phyloP scores from a whole-genome alignment of 169 alveolate genomes.

The Eimeria zaria region DNA sequence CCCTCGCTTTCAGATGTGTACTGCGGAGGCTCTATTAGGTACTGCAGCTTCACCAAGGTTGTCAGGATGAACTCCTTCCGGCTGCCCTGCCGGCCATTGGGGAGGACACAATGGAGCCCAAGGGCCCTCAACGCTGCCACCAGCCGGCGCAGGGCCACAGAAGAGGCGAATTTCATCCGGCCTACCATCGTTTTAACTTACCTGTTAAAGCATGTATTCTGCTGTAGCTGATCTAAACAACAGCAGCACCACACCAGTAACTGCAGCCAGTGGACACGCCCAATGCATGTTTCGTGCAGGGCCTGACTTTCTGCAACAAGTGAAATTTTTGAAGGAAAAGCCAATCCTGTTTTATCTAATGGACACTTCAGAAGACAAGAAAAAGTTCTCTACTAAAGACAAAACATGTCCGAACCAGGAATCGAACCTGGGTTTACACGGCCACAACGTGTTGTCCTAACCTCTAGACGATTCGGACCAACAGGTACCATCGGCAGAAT shows the following conservation, averaged over 20 bases:
- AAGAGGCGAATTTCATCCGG: constrained; percentile 16
- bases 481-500: not conserved
- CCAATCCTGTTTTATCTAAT: too few relatives aligned
- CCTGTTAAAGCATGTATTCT: not conserved
- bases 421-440: constrained; percentile 98
- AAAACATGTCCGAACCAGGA: constrained; percentile 96
- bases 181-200: not conserved
- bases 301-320: not conserved
- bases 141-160: constrained; percentile 46
- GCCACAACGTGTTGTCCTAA: constrained; percentile 98
- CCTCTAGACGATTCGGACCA: constrained; percentile 97
- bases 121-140: constrained; percentile 35
- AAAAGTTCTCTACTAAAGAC: not conserved
- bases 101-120: constrained; percentile 23
- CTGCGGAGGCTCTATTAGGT: not conserved
- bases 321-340: too few relatives aligned
- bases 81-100: constrained; percentile 1
- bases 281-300: not conserved
- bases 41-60: constrained; percentile 50
- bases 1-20: constrained; percentile 5
- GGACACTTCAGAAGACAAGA: too few relatives aligned
- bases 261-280: not conserved
- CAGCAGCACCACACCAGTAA: not conserved
- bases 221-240: not conserved
- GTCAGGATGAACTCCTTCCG: constrained; percentile 24